A percentile compares a stretch with the other conserved stretches of the same genome.
phyloP scores from a whole-genome alignment of 345 rosid species.

The Populus alba region DNA sequence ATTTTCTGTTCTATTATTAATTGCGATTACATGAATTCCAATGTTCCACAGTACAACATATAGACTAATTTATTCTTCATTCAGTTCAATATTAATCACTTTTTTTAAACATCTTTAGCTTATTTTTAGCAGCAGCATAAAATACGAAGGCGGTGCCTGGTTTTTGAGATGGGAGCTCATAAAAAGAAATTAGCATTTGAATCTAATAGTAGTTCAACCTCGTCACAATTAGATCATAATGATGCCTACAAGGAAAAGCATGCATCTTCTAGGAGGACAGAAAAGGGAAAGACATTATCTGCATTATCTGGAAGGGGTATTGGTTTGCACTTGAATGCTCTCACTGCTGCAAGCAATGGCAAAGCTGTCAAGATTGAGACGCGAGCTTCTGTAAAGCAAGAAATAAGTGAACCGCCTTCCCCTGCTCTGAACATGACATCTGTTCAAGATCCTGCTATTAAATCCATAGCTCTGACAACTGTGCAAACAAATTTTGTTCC shows the following conservation, averaged over 20 bases:
- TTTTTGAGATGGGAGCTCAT: too few relatives aligned
- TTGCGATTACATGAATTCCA: background rate
- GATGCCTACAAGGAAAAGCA: conserved; percentile 18
- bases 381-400: conserved; percentile 29
- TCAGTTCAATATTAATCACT: background rate
- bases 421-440: conserved; percentile 19
- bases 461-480: conserved; percentile 24
- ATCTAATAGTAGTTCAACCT: conserved; percentile 24
- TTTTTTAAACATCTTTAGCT: background rate
- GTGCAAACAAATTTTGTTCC: conserved; percentile 33
- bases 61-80: background rate
- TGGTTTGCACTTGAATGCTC: conserved; percentile 64
- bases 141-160: too few relatives aligned
- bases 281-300: conserved; percentile 9
- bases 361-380: conserved; percentile 23
- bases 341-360: conserved; percentile 31
- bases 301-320: conserved; percentile 26
- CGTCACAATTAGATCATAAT: conserved; percentile 25
- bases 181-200: conserved; percentile 35
- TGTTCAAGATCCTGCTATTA: conserved; percentile 8
- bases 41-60: background rate
- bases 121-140: conserved; percentile 41
- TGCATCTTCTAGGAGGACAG: conserved; percentile 20
- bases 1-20: background rate
- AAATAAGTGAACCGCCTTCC: conserved; percentile 20